phyloP scores from a whole-genome alignment of 2,329 filamentous ascomycete genomes.

The Aureobasidium sp. region DNA sequence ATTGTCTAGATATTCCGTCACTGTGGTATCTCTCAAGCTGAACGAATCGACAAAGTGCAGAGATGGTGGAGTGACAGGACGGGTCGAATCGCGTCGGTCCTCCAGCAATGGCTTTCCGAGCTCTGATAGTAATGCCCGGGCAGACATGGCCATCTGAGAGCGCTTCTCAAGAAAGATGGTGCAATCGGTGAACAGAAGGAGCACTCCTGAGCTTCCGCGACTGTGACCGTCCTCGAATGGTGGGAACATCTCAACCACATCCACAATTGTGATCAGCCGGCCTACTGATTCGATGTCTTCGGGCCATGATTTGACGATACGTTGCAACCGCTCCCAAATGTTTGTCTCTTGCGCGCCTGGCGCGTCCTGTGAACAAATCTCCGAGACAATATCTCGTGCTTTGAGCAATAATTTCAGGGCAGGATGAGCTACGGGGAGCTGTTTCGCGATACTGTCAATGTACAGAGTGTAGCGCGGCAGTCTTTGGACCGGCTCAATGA shows the following conservation, averaged over 20 bases:
- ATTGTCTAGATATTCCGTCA: conserved; percentile 18
- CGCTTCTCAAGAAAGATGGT: conserved; percentile 70
- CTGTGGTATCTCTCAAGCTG: conserved; percentile 13
- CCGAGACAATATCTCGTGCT: conserved; percentile 86
- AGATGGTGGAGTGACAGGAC: conserved; percentile 53
- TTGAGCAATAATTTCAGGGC: conserved; percentile 77
- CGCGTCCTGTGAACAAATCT: conserved; percentile 90
- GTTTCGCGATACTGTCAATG: conserved; percentile 89
- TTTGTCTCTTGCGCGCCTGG: conserved; percentile 62
- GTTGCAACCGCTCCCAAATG: conserved; percentile 64
- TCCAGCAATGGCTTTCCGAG: conserved; percentile 66
- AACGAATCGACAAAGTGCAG: conserved; percentile 53
- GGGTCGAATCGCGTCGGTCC: conserved; percentile 38
- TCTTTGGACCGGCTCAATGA: conserved; percentile 94
- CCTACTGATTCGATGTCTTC: conserved; percentile 53
- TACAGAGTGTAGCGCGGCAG: conserved; percentile 91
- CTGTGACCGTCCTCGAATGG: conserved; percentile 53
- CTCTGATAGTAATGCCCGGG: conserved; percentile 73
- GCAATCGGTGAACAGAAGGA: conserved; percentile 79
- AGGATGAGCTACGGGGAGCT: conserved; percentile 77
- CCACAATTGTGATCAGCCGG: conserved; percentile 71
- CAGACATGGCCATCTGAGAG: conserved; percentile 55
- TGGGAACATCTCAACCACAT: conserved; percentile 68
- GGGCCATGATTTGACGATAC: conserved; percentile 74
- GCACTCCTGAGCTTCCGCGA: conserved; percentile 53